These are phyloP conservation scores for Dioscorea alata DNA, from an alignment of 106 monocot genomes.

Conservation along the genomic window DNA sequence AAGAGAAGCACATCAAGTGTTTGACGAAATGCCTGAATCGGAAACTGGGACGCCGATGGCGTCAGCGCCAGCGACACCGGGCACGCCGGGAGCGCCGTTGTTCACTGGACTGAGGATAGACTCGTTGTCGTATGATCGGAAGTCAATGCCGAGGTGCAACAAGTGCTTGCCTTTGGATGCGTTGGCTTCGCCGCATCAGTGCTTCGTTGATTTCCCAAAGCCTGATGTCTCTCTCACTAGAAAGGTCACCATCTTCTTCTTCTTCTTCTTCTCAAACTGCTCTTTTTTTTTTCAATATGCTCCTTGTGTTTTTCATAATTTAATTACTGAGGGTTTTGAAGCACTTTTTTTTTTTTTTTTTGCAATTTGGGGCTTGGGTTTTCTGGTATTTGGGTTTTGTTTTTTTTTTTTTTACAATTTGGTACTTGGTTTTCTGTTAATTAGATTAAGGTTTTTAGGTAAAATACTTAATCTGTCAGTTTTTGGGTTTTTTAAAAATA, in stretches of 20 bases:
- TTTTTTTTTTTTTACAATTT: too few relatives aligned
- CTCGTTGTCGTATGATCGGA: slow-evolving; percentile 73
- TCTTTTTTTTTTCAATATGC: neutral
- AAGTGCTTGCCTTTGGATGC: slow-evolving; percentile 48
- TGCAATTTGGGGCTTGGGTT: too few relatives aligned
- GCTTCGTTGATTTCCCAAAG: slow-evolving; percentile 49
- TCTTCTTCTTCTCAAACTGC: neutral
- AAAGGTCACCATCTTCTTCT: slow-evolving; percentile 41
- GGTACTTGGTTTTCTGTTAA: too few relatives aligned
- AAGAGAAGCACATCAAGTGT: slow-evolving; percentile 1
- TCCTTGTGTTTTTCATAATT: too few relatives aligned
- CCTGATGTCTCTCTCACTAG: slow-evolving; percentile 80
- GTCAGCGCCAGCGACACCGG: slow-evolving; percentile 66
- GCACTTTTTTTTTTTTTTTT: too few relatives aligned
- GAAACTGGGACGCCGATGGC: slow-evolving; percentile 27
- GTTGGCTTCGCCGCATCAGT: slow-evolving; percentile 29
- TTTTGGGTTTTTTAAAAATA: too few relatives aligned
- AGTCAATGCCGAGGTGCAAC: slow-evolving; percentile 69
- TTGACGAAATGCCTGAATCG: slow-evolving; percentile 13
- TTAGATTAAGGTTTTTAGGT: too few relatives aligned
- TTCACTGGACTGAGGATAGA: slow-evolving; percentile 53
- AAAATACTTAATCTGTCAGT: too few relatives aligned
- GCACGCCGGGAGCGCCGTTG: slow-evolving; percentile 74
- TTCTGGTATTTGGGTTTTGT: too few relatives aligned
- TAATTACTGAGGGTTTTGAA: too few relatives aligned